Evolutionary conservation across 768 basidiomycete genomes (phyloP).

Genomic region (Lepiota venenata): DNA sequence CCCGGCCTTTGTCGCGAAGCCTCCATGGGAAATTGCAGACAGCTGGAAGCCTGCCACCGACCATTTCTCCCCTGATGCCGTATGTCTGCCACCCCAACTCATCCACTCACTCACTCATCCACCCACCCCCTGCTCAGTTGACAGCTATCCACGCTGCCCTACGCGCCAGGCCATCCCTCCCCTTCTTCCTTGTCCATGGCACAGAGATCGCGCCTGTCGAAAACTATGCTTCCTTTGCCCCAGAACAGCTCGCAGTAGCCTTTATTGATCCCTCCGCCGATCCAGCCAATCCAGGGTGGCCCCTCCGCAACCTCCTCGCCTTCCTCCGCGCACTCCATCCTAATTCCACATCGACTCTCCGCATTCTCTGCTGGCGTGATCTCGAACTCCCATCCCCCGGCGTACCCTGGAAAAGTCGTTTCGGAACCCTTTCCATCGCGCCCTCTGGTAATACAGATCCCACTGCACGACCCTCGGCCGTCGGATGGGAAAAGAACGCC

Average conservation of each 20-base stretch:
- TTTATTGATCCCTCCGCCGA: slow-evolving; percentile 88
- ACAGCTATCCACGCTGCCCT: slow-evolving; percentile 50
- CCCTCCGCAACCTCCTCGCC: slow-evolving; percentile 86
- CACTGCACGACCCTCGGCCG: slow-evolving; percentile 50
- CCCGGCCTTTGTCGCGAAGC: slow-evolving; percentile 86
- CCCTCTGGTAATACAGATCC: slow-evolving; percentile 13
- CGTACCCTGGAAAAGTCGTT: slow-evolving; percentile 55
- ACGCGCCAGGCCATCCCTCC: slow-evolving; percentile 28
- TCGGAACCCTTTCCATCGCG: slow-evolving; percentile 41
- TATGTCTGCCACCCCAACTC: slow-evolving; percentile 20
- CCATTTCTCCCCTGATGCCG: slow-evolving; percentile 39
- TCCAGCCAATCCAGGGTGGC: slow-evolving; percentile 81
- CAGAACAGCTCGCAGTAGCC: slow-evolving; percentile 40
- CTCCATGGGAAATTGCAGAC: slow-evolving; percentile 81
- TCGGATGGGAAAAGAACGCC: slow-evolving; percentile 95
- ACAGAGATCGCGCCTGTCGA: slow-evolving; percentile 50
- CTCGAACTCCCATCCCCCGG: slow-evolving; percentile 35
- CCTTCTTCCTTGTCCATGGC: slow-evolving; percentile 63
- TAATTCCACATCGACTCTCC: slow-evolving; percentile 41
- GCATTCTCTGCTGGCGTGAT: slow-evolving; percentile 79
- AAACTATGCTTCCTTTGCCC: slow-evolving; percentile 52
- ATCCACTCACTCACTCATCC: background rate
- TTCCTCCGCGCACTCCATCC: slow-evolving; percentile 68
- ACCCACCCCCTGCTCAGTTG: slow-evolving; percentile 48
- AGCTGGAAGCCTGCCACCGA: slow-evolving; percentile 55